These are phyloP conservation scores for Linaria vulgaris DNA, from an alignment of 257 asterid genomes.

Conservation along the genomic window DNA sequence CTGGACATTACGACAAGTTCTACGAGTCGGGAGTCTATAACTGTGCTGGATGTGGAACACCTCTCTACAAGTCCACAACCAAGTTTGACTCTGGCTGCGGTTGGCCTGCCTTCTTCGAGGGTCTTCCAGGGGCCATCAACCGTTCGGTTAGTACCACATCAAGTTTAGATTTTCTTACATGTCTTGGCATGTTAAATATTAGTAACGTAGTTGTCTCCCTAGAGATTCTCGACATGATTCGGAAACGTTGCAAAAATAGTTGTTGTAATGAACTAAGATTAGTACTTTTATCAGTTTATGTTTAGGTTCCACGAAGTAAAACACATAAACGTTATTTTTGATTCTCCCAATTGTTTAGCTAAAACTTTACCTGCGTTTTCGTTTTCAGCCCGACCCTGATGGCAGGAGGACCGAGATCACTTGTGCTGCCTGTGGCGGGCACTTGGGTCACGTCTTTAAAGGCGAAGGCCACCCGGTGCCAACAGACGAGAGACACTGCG, in stretches of 20 bases:
- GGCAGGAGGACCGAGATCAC: slow-evolving; percentile 89
- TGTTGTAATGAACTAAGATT: too few relatives aligned
- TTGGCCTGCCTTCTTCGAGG: slow-evolving; percentile 87
- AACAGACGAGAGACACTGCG: slow-evolving; percentile 76
- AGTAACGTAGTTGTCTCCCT: too few relatives aligned
- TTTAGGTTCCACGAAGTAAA: too few relatives aligned
- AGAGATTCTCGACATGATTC: too few relatives aligned
- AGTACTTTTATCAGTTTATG: too few relatives aligned
- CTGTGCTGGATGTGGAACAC: slow-evolving; percentile 68
- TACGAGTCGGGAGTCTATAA: slow-evolving; percentile 56
- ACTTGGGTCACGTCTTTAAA: slow-evolving; percentile 78
- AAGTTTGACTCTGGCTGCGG: slow-evolving; percentile 81
- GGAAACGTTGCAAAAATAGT: too few relatives aligned
- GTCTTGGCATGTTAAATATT: too few relatives aligned
- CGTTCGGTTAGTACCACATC: slow-evolving; percentile 58
- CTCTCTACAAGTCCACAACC: slow-evolving; percentile 72
- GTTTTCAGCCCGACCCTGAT: slow-evolving; percentile 68
- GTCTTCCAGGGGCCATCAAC: slow-evolving; percentile 63
- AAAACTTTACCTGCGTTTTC: not conserved
- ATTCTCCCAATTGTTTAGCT: not conserved
- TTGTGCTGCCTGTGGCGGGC: slow-evolving; percentile 74
- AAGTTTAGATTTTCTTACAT: too few relatives aligned
- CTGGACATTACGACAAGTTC: slow-evolving; percentile 77
- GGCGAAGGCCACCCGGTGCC: slow-evolving; percentile 66
- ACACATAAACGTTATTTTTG: too few relatives aligned